Evolutionary conservation across 176 grass and related monocot species (phyloP), one percentile per base, ranked within the genome.

Genomic region (Musa acuminata): DNA sequence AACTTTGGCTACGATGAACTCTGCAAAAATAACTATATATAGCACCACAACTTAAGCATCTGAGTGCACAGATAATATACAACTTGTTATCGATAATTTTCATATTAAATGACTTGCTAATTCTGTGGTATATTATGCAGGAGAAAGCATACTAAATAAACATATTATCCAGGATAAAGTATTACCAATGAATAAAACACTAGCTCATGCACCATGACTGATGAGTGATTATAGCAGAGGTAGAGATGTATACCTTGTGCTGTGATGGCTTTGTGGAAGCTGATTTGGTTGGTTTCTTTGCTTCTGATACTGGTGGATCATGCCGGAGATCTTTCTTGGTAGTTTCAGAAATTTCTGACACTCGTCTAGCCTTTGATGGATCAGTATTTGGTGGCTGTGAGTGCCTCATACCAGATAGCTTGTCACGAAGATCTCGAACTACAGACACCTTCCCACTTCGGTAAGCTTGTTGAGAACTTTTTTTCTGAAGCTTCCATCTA

Each of bases 401-500:
- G 68, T 89, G 82, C 84, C 87, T 84, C 68, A 79, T 81, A 55
- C 96, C 96, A 68, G 91, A 91, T 81, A 99, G 72, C 80, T 83
- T 95, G 72, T 99, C 96, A 62, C 96, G 88, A 58, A 99, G 78
- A 87, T 99, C 96, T 67, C 78, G 83, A 17, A 87, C 62, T 35
- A 74, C 82, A 51, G 81, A 84, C 58, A 24, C 57, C 71, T 48
- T 88, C 74, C 64, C 75, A 57, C 74, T 74, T 72, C 70, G 62
- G 84, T 85, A 79, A 48, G 21, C 26, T 73, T 81, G 84, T 22
- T 87, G 82, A 24, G 77, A 73, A 55, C 60, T 77, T 85, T 84
- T 91, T 75, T 72, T 91, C 80, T 94, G 91, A 80, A 99, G 90
- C 79, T 95, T 94, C 75, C 91, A 76, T 81, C 96, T 84, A 52